Conservation (phyloP, 805 yeast genomes). For the Lipomyces sp. region DNA sequence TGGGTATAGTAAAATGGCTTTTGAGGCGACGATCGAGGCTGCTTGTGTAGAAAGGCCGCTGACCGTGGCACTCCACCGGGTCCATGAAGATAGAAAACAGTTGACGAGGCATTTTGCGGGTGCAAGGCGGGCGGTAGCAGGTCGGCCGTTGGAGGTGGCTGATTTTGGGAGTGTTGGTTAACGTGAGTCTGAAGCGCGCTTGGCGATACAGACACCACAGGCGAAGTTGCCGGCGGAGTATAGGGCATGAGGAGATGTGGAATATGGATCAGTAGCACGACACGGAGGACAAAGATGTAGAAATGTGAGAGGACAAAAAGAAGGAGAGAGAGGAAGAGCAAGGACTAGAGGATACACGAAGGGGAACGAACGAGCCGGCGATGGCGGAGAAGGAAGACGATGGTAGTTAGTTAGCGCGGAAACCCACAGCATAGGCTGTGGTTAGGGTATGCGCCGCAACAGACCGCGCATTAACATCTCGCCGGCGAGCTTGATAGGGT, state of each 20-base stretch:
- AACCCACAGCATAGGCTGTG: neutral
- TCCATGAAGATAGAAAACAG: conserved; percentile 30
- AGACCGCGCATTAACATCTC: too few relatives aligned
- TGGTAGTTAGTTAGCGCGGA: neutral
- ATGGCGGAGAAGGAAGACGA: neutral
- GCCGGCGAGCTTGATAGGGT: conserved; percentile 1
- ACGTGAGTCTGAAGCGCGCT: conserved; percentile 13
- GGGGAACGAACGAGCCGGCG: conserved; percentile 1
- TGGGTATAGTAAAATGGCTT: conserved; percentile 20
- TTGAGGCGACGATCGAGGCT: conserved; percentile 24
- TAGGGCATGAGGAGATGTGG: conserved; percentile 29
- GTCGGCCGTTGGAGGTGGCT: conserved; percentile 12
- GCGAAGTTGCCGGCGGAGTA: conserved; percentile 35
- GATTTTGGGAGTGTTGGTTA: neutral
- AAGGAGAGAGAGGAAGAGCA: neutral
- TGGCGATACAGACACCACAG: conserved; percentile 22
- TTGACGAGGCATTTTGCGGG: conserved; percentile 23
- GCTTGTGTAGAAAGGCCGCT: conserved; percentile 24
- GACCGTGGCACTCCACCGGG: conserved; percentile 23
- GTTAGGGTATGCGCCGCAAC: conserved; percentile 10
- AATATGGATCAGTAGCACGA: conserved; percentile 13
- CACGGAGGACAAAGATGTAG: neutral
- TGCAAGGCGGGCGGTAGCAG: conserved; percentile 31
- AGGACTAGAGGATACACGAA: neutral
- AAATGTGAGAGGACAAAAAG: conserved; percentile 1